These are phyloP conservation scores for Sindora glabra DNA, from an alignment of 306 rosid species.

Conservation along the genomic window DNA sequence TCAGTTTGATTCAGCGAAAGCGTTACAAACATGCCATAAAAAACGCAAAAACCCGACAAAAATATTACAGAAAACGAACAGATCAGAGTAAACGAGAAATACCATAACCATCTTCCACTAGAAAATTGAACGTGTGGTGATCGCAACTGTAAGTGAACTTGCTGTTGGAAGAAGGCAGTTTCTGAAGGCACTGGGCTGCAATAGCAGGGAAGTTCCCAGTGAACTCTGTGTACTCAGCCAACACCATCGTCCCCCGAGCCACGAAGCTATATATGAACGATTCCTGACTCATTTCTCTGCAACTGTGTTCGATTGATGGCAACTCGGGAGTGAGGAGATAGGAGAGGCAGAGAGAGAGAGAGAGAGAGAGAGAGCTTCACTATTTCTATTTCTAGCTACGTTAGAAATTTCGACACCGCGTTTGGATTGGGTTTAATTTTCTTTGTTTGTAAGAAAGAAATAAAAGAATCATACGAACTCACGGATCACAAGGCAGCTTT, in stretches of 20 bases:
- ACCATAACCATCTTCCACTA: slow-evolving; percentile 90
- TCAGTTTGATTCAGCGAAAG: neutral
- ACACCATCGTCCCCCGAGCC: slow-evolving; percentile 83
- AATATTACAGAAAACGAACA: neutral
- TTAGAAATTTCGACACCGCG: neutral
- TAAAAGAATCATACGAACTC: slow-evolving; percentile 4
- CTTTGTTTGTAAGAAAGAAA: slow-evolving; percentile 18
- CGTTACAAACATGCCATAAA: neutral
- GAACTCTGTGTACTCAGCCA: slow-evolving; percentile 90
- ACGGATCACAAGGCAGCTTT: neutral
- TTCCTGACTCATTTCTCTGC: slow-evolving; percentile 45
- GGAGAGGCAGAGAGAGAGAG: neutral
- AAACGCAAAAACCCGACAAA: neutral
- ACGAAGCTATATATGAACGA: slow-evolving; percentile 88
- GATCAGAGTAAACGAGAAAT: slow-evolving; percentile 4
- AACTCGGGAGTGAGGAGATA: neutral
- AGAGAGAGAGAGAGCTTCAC: neutral
- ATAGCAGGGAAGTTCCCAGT: slow-evolving; percentile 93
- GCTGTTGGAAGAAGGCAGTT: slow-evolving; percentile 73
- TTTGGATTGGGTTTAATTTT: neutral
- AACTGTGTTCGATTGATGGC: no score
- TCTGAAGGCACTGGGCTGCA: slow-evolving; percentile 87
- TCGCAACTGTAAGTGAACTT: slow-evolving; percentile 88
- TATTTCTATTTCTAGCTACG: neutral
- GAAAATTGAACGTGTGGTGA: slow-evolving; percentile 83